A percentile compares a stretch with the other conserved stretches of the same genome.
These are phyloP conservation scores for Lolium multiflorum DNA, from an alignment of 176 grass and related monocot genomes.

Conservation along the genomic window DNA sequence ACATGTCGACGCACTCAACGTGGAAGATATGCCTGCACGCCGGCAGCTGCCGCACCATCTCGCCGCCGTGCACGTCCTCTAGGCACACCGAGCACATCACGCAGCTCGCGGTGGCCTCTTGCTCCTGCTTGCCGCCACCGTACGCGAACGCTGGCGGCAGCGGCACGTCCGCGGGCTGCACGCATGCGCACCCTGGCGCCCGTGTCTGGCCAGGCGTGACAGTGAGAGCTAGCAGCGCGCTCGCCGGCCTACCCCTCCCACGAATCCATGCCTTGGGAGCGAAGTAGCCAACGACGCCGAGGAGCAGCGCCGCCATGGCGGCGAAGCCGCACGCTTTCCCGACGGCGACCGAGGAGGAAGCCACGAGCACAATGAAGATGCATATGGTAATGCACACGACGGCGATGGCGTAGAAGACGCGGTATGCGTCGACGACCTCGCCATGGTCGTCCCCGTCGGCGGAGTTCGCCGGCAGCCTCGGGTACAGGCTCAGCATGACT, in stretches of 20 bases:
- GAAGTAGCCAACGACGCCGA: slow-evolving; percentile 32
- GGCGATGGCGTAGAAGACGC: slow-evolving; percentile 35
- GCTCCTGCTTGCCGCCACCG: neutral
- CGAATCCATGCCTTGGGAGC: slow-evolving; percentile 19
- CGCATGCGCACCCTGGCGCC: neutral
- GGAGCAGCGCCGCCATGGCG: neutral
- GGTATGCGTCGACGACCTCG: neutral
- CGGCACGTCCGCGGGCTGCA: neutral
- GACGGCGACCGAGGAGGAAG: slow-evolving; percentile 15
- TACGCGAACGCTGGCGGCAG: slow-evolving; percentile 41
- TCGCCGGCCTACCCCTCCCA: neutral
- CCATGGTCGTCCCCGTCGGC: neutral
- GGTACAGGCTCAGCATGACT: slow-evolving; percentile 46
- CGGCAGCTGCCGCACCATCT: slow-evolving; percentile 54
- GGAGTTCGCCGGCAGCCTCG: slow-evolving; percentile 11
- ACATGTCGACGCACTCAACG: slow-evolving; percentile 54
- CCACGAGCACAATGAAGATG: slow-evolving; percentile 37
- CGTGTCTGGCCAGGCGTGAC: neutral
- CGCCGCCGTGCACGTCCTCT: slow-evolving; percentile 37
- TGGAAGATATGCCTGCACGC: slow-evolving; percentile 53
- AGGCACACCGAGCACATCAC: slow-evolving; percentile 50
- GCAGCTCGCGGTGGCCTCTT: neutral
- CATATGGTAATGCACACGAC: slow-evolving; percentile 39
- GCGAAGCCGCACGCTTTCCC: slow-evolving; percentile 18
- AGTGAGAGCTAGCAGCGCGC: neutral